A percentile compares a stretch with the other conserved stretches of the same genome.
Conservation (phyloP, 495 filamentous ascomycete genomes). For the Neurospora sp. region DNA sequence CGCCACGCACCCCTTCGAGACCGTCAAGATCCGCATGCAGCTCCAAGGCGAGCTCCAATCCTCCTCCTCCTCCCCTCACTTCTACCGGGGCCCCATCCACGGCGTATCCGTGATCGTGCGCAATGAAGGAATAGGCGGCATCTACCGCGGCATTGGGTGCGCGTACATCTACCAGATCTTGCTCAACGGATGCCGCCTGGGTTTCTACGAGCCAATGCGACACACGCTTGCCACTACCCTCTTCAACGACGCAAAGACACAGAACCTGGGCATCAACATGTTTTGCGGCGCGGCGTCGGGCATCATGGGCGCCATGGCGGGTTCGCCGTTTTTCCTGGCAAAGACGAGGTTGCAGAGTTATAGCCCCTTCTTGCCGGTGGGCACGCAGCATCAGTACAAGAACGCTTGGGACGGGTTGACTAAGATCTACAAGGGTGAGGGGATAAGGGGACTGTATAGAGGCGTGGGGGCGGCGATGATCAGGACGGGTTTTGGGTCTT, state of each 20-base stretch:
- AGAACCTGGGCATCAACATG: constrained; percentile 85
- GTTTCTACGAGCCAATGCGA: constrained; percentile 96
- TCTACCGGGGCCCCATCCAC: constrained; percentile 90
- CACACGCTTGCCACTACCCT: constrained; percentile 49
- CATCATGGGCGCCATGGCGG: constrained; percentile 79
- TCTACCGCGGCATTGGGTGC: constrained; percentile 82
- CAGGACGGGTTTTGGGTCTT: constrained; percentile 86
- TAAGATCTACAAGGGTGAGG: constrained; percentile 69
- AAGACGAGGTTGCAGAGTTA: constrained; percentile 94
- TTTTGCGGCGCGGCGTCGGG: constrained; percentile 82
- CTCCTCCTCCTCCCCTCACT: constrained; percentile 68
- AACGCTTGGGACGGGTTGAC: constrained; percentile 74
- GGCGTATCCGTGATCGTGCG: constrained; percentile 81
- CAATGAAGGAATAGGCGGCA: constrained; percentile 79
- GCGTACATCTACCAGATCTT: constrained; percentile 97
- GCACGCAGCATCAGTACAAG: constrained; percentile 87
- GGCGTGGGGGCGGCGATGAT: constrained; percentile 95
- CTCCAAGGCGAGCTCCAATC: constrained; percentile 90
- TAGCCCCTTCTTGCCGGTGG: constrained; percentile 89
- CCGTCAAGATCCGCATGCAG: constrained; percentile 97
- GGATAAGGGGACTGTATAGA: constrained; percentile 71
- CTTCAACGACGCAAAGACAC: constrained; percentile 59
- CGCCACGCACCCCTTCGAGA: constrained; percentile 96
- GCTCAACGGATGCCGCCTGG: constrained; percentile 90
- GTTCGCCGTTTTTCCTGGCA: constrained; percentile 95